Conservation (phyloP, 2,329 filamentous ascomycete species). For the Fusarium denticulatum region DNA sequence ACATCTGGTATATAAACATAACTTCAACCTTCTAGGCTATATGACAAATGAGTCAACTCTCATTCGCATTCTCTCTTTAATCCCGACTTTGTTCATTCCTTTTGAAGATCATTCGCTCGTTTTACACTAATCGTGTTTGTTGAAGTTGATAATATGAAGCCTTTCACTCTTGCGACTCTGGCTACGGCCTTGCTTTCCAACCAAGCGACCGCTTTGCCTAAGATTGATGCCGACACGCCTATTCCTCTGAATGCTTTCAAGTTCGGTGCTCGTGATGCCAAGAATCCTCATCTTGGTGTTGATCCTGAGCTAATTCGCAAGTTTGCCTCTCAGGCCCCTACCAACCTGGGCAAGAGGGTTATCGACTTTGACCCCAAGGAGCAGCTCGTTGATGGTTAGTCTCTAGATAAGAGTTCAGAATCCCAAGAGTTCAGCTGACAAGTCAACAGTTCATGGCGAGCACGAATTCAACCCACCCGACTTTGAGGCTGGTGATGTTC, state of each 20-base stretch:
- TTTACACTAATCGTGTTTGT: neutral
- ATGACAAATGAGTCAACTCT: slow-evolving; percentile 25
- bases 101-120: slow-evolving; percentile 9
- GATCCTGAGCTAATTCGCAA: slow-evolving; percentile 33
- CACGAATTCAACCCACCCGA: slow-evolving; percentile 26
- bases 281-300: slow-evolving; percentile 23
- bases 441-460: slow-evolving; percentile 10
- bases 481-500: slow-evolving; percentile 27
- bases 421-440: neutral
- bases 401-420: accelerated
- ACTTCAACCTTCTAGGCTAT: neutral
- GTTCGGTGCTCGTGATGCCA: neutral
- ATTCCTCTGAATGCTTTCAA: slow-evolving; percentile 32
- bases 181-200: slow-evolving; percentile 17
- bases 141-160: slow-evolving; percentile 21
- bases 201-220: slow-evolving; percentile 18
- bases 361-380: slow-evolving; percentile 23
- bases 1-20: slow-evolving; percentile 10
- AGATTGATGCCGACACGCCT: slow-evolving; percentile 10
- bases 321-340: slow-evolving; percentile 21
- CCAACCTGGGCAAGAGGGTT: slow-evolving; percentile 12
- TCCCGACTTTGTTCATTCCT: neutral
- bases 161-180: slow-evolving; percentile 13
- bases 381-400: slow-evolving; percentile 29
- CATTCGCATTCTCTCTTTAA: slow-evolving; percentile 30